Conservation (phyloP, 1,139 yeast genomes). For the Pichia sp. region DNA sequence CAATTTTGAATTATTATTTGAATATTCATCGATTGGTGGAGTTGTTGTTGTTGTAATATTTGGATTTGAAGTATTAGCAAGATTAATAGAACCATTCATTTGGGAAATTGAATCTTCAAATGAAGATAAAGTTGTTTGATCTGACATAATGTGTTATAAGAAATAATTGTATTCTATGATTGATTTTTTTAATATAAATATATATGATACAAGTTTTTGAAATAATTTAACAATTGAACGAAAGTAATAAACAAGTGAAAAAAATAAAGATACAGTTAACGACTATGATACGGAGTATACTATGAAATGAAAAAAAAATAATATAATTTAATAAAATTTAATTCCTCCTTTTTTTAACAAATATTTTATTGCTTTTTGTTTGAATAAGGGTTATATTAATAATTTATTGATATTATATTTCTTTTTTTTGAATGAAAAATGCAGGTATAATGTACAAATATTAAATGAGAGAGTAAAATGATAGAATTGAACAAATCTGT, state of each 20-base stretch:
- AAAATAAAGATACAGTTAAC: not conserved
- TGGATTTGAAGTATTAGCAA: not conserved
- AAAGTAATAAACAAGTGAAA: too few species aligned
- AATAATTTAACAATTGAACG: too few species aligned
- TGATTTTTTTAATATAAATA: too few species aligned
- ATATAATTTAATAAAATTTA: not conserved
- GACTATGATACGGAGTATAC: slow-evolving; percentile 1
- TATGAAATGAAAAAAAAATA: not conserved
- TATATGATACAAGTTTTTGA: too few species aligned
- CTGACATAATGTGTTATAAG: slow-evolving; percentile 22
- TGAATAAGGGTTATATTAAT: too few species aligned
- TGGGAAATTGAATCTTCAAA: slow-evolving; percentile 26
- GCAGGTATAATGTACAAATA: too few species aligned
- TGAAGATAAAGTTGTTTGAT: slow-evolving; percentile 29
- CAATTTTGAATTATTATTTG: slow-evolving; percentile 1
- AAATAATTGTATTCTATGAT: not conserved
- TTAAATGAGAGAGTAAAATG: too few species aligned
- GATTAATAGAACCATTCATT: slow-evolving; percentile 5
- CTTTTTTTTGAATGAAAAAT: too few species aligned
- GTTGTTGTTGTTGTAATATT: slow-evolving; percentile 27
- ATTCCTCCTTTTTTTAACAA: not conserved
- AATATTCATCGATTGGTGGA: slow-evolving; percentile 26
- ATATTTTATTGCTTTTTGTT: too few species aligned
- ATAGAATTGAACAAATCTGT: too few species aligned
- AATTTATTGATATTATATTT: too few species aligned